Conservation (phyloP, 441 rosid genomes). For the Theobroma grandiflorum region DNA sequence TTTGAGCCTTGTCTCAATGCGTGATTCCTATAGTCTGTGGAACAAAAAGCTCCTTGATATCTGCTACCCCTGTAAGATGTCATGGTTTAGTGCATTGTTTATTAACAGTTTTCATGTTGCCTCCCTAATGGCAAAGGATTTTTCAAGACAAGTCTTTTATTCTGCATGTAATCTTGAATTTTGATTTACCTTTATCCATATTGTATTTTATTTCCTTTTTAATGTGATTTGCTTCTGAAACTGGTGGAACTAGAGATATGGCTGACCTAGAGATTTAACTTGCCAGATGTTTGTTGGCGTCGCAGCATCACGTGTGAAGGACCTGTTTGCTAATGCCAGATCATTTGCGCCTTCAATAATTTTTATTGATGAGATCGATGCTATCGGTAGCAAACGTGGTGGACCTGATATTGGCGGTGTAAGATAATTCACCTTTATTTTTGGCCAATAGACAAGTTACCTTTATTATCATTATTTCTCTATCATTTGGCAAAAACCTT, state of each 20-base stretch:
- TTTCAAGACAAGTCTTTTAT: neutral
- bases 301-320: conserved; percentile 99
- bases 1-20: neutral
- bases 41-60: neutral
- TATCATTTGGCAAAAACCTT: neutral
- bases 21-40: conserved; percentile 8
- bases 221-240: neutral
- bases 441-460: neutral
- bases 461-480: conserved; percentile 17
- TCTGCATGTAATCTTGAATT: neutral
- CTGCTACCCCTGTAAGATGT: neutral
- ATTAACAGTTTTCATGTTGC: conserved; percentile 8
- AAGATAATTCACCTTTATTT: conserved; percentile 37
- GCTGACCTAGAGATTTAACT: conserved; percentile 32
- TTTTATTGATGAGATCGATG: conserved; percentile 98
- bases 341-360: conserved; percentile 95
- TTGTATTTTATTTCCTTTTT: neutral
- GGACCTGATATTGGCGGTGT: conserved; percentile 99
- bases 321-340: conserved; percentile 91
- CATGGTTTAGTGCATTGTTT: neutral
- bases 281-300: conserved; percentile 98
- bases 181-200: neutral
- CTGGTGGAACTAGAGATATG: conserved; percentile 13
- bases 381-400: conserved; percentile 98
- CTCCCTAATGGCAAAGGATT: conserved; percentile 5